These are phyloP conservation scores for Ceratocystis lukuohia DNA, from an alignment of 2,329 filamentous ascomycete genomes.

Conservation along the genomic window DNA sequence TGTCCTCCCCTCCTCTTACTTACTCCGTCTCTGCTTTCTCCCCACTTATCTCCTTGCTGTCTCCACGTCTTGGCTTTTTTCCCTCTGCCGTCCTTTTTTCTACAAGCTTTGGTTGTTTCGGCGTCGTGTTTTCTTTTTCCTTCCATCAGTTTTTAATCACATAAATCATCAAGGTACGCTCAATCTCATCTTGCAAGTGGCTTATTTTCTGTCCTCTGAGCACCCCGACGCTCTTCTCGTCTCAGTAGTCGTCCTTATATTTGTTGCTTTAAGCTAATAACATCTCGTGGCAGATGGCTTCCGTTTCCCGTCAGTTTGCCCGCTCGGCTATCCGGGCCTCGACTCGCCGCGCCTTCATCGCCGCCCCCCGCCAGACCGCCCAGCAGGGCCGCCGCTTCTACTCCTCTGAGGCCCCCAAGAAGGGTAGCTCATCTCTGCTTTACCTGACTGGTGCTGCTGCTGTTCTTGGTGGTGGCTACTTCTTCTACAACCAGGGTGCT, in stretches of 20 bases:
- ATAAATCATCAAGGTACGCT: conserved; percentile 3
- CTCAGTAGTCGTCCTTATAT: not conserved
- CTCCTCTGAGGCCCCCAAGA: conserved; percentile 52
- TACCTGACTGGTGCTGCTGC: conserved; percentile 47
- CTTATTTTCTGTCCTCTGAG: too few relatives aligned
- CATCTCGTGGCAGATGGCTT: conserved; percentile 25
- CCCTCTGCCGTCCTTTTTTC: conserved; percentile 10
- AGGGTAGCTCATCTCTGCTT: conserved; percentile 37
- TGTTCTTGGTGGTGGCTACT: conserved; percentile 50
- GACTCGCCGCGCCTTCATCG: conserved; percentile 43
- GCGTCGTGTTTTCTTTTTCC: not conserved
- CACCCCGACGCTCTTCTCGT: not conserved
- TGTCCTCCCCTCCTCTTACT: not conserved
- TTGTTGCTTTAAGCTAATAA: conserved; percentile 4
- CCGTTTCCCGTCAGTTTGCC: conserved; percentile 40
- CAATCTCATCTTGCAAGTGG: not conserved
- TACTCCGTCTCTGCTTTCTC: not conserved
- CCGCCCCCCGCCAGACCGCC: conserved; percentile 51
- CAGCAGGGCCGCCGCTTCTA: conserved; percentile 66
- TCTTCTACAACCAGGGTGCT: conserved; percentile 47
- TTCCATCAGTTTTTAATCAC: conserved; percentile 2
- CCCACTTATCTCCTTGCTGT: not conserved
- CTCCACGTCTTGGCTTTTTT: not conserved
- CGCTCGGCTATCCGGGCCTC: conserved; percentile 46
- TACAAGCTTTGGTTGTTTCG: conserved; percentile 2